Evolutionary conservation across 2,329 filamentous ascomycete species (phyloP), one percentile per base, ranked within the genome.

Genomic region (Aureobasidium namibiae): DNA sequence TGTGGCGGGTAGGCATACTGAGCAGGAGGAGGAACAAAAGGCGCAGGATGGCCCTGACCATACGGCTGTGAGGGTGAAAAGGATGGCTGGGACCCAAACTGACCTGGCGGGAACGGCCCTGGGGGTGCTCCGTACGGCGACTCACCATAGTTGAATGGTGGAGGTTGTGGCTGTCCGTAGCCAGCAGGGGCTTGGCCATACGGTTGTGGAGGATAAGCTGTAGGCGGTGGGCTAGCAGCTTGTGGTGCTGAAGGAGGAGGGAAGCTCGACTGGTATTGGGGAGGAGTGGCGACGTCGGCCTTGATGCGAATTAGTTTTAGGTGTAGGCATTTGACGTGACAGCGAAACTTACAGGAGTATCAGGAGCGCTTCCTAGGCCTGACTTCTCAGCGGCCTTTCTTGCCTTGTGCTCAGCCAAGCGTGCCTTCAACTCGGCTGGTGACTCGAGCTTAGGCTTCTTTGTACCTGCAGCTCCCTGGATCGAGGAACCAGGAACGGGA

Each of bases 401-500:
- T 6, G 85, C 86, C 65, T 87, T 87, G 70, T 89, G 89, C 66
- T 89, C 89, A 9, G 88, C 89, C 60, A 95, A 74, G 56, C 91
- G 82, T 74, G 85, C 84, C 78, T 92, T 91, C 61, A 96, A 75
- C 67, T 95, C 90, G 16, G 88, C 86, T 0, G 87, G 70, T 5
- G 82, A 82, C 75, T 96, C 90, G 6, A 90, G 77, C 76, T 89
- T 83, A 1, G 85, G 82, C 62, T 85, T 85, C 71, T 90, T 87
- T 29, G 48, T 52, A 38, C 76, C 48, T 29, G 77, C 78, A 61
- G 73, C 71, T 45, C 70, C 70, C 3, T 70, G 69, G 49, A 80
- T 78, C 3, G 57, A 29, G 1, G 88, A 87, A 36, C 73, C 74
- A 0, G 89, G 83, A 18, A 87, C 82, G 2, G 89, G 89, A 68